Base-by-base conservation (phyloP, 495 filamentous ascomycete species). In the Mytilinidion resinicola region DNA sequence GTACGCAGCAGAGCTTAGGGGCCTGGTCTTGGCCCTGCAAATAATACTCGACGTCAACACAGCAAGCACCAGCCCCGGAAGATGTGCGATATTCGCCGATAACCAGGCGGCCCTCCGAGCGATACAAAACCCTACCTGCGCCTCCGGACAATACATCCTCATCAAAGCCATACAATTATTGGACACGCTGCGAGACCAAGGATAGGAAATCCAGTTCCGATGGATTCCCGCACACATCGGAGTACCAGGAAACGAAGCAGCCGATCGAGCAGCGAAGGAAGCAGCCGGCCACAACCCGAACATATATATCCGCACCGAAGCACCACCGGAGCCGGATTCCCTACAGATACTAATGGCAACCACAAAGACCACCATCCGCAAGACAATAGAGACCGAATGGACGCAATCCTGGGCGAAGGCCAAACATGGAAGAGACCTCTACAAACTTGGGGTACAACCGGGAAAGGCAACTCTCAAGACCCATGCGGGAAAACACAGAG, bases 91-190 rank as follows among this genome's bases (percentile, higher is more conserved):
- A 1, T 56, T 60, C 53, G 37, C 52, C 11, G 51, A 60, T 30
- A 60, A 60, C 33, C 53, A 57, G 34, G 37, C 57, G 14, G 57
- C 57, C 21, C 43, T 60, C 17, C 21, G 21, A 60, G 52, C 38
- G 11, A 60, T 60, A 30, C 17, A 14, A 37, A 49, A 60, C 52
- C 57, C 53, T 19, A 56, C 35, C 14, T 30, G 21, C 57, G 34
- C 15, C 12, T 60, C 53, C 9, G 57, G 53, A 43, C 21, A 56
- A 42, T 60, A 60, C 41, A 55, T 60, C 57, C 53, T 60, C 14
- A 14, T 41, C 14, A 34, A 54, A 44, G 55, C 55, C 20, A 53
- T 57, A 49, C 34, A 41, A 53, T 25, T 19, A 19, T 35, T 53
- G 4, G 34, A 53, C 51, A 39, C 37, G 12, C 51, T 53, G 30